phyloP scores from a whole-genome alignment of 352 stramenopile species.

The Phytophthora constricta region DNA sequence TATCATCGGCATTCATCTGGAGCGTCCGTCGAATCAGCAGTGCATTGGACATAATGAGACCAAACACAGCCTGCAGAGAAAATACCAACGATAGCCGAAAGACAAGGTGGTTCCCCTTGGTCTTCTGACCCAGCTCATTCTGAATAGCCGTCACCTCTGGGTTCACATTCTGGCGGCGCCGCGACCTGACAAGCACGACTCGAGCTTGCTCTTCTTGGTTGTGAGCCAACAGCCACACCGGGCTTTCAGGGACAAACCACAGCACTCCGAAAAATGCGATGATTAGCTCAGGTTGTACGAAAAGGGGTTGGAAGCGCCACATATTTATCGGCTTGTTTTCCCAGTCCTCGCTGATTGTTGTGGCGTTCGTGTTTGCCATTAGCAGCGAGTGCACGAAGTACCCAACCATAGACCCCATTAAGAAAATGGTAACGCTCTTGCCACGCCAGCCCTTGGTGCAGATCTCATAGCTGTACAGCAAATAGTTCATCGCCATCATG shows the following conservation, averaged over 20 bases:
- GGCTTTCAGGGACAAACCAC: slow-evolving; percentile 81
- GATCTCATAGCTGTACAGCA: slow-evolving; percentile 87
- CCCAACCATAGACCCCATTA: slow-evolving; percentile 75
- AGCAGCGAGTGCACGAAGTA: slow-evolving; percentile 71
- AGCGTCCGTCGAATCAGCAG: slow-evolving; percentile 62
- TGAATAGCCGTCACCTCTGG: slow-evolving; percentile 65
- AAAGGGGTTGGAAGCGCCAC: slow-evolving; percentile 72
- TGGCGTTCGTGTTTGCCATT: slow-evolving; percentile 58
- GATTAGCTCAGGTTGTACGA: slow-evolving; percentile 66
- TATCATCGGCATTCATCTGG: slow-evolving; percentile 30
- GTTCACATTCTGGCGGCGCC: slow-evolving; percentile 73
- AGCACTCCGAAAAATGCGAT: slow-evolving; percentile 59
- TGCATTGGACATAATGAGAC: slow-evolving; percentile 70
- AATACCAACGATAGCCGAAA: slow-evolving; percentile 75
- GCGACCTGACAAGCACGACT: slow-evolving; percentile 60
- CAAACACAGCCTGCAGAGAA: slow-evolving; percentile 65
- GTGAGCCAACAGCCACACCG: slow-evolving; percentile 73
- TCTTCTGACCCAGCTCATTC: slow-evolving; percentile 57
- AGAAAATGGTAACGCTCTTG: slow-evolving; percentile 84
- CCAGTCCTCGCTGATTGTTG: slow-evolving; percentile 41
- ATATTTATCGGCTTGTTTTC: slow-evolving; percentile 54
- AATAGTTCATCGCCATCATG: slow-evolving; percentile 78
- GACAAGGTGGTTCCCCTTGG: slow-evolving; percentile 54
- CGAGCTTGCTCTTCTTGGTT: slow-evolving; percentile 63
- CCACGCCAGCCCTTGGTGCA: slow-evolving; percentile 88